Evolutionary conservation across 164 flowering plant genomes (phyloP), one percentile per base, ranked within the genome.

Genomic region (Buxus sempervirens): DNA sequence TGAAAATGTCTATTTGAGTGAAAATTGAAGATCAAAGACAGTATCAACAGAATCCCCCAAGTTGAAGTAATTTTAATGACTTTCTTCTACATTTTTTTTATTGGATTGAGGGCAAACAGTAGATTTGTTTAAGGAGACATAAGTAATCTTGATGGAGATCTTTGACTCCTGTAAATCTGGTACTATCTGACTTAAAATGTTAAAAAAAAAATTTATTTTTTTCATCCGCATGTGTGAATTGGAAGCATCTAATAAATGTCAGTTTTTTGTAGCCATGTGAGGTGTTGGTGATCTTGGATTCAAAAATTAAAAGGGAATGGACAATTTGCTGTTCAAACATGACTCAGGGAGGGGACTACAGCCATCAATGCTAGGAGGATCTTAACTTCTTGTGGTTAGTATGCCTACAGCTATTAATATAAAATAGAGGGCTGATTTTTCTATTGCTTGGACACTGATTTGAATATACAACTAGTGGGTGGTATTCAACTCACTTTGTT

Each of bases 401-500:
- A 53, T 56, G 59, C 48, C 48, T 10, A 64, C 68, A 49, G 58
- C 48, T 28, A 26, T 42, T n/a, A n/a, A 22, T 27, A 70, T 62
- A 22, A 22, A 51, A 21, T 63, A 16, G 24, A 58, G 18, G 51
- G 5, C 51, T 58, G 14, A 24, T 23, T 58, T 24, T 58, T 58
- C 18, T 58, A 24, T 24, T 25, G 58, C 22, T 56, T 5, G 25
- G 25, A 56, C 58, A n/a, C 0, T n/a, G 51, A 58, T 25, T 58
- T 24, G 60, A 58, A 60, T 68, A 26, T 22, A 24, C 54, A 25
- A 23, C 22, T 27, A 8, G 64, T 53, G 58, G 60, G 20, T 54
- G 51, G 58, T 57, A 71, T 66, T 73, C 59, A 60, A 38, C 56
- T 48, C 55, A 57, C 63, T 62, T 74, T 71, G 71, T 60, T 82